Conservation (phyloP, 495 filamentous ascomycete genomes). For the Niebla homalea region DNA sequence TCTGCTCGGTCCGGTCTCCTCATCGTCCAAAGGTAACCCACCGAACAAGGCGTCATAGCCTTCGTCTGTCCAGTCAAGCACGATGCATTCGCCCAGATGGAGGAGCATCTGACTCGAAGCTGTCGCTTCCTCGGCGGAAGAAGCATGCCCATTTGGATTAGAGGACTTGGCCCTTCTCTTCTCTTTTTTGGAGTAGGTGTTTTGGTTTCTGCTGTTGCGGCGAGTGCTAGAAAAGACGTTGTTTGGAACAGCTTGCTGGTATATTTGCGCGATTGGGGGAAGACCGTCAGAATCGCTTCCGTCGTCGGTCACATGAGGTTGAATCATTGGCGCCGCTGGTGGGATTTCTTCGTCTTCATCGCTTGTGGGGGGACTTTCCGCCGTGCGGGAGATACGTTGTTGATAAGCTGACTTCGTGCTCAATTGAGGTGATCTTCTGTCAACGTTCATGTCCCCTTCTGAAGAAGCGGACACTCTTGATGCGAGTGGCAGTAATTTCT, state of each 20-base stretch:
- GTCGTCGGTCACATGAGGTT: slow-evolving; percentile 9
- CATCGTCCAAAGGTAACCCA: slow-evolving; percentile 24
- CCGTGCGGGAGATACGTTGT: slow-evolving; percentile 1
- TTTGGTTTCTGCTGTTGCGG: not conserved
- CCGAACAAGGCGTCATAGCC: slow-evolving; percentile 60
- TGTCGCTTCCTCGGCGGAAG: not conserved
- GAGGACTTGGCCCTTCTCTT: not conserved
- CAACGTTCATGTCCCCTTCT: not conserved
- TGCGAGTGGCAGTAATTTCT: slow-evolving; percentile 40
- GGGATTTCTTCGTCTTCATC: slow-evolving; percentile 23
- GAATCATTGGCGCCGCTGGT: slow-evolving; percentile 4
- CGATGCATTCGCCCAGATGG: slow-evolving; percentile 62
- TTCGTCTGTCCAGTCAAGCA: slow-evolving; percentile 66
- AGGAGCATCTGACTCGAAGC: slow-evolving; percentile 42
- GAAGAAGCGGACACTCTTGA: slow-evolving; percentile 27
- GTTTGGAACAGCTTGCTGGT: not conserved
- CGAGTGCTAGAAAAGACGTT: not conserved
- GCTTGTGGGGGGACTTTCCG: slow-evolving; percentile 15
- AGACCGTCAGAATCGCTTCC: slow-evolving; percentile 17
- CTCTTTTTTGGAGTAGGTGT: slow-evolving; percentile 1
- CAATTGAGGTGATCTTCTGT: not conserved
- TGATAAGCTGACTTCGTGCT: slow-evolving; percentile 1
- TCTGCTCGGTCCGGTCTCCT: slow-evolving; percentile 30
- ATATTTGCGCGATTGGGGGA: slow-evolving; percentile 10
- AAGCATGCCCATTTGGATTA: not conserved